Evolutionary conservation across 306 rosid species (phyloP), one percentile per base, ranked within the genome.

Genomic region (Castanopsis chinensis): DNA sequence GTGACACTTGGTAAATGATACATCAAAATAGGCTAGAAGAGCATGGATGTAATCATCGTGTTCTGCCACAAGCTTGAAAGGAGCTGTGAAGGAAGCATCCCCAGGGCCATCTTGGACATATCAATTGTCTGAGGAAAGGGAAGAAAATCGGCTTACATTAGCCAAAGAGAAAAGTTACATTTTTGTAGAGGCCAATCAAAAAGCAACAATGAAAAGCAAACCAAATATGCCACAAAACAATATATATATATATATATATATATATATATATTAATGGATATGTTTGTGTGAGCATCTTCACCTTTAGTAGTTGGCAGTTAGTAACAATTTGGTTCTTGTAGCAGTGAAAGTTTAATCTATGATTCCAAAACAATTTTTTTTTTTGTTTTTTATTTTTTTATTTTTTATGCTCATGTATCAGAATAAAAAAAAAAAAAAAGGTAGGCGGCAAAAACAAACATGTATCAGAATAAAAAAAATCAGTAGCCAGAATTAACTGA

Each of bases 41-140:
- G 99, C 99, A 59, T 95, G 99, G 63, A 95, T 87, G 74, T 83
- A 95, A 81, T 95, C 99, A 27, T 95, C 94, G 37, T 97, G 99
- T 69, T 82, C 89, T 64, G 99, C 98, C 59, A 88, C 77, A 72
- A 95, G 98, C 89, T 95, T 95, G 84, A 95, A 95, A 32, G 98
- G 96, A 59, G 93, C 98, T 2, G 97, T 83, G 84, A 95, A 95
- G 72, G 97, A 93, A 80, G 92, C 90, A 81, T 95, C 99, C 21
- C 99, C 99, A 3, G 99, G 87, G 4, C 78, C 98, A 95, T 95
- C 86, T 95, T 95, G 23, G 99, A 95, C 81, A 95, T 95, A 82
- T 95, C 98, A 98, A 95, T 95, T 18, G 97, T 88, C 99, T 95
- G 90, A 84, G 79, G 25, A 81, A 80, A 76, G 69, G 72, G 10